Conservation (phyloP, 164 flowering plant genomes). For the Dillenia suffruticosa region DNA sequence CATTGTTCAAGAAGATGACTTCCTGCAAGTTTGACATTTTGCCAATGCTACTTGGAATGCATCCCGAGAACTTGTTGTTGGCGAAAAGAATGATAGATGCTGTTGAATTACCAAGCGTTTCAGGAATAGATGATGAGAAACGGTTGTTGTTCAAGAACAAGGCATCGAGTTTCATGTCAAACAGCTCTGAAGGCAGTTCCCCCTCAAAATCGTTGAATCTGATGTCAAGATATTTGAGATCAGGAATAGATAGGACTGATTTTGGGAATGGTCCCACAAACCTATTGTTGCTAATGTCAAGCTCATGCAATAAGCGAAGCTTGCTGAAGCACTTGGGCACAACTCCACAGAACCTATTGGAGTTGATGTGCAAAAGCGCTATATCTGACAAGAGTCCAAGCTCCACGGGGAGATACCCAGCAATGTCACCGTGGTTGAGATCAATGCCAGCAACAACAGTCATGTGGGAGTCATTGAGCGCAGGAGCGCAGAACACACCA, state of each 20-base stretch:
- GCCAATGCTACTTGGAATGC: slow-evolving; percentile 71
- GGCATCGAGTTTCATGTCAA: slow-evolving; percentile 56
- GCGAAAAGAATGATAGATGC: slow-evolving; percentile 63
- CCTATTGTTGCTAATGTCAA: slow-evolving; percentile 80
- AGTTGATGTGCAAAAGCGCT: slow-evolving; percentile 63
- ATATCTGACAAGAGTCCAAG: slow-evolving; percentile 63
- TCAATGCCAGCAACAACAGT: slow-evolving; percentile 74
- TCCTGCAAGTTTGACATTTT: slow-evolving; percentile 59
- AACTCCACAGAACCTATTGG: slow-evolving; percentile 74
- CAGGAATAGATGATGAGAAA: slow-evolving; percentile 52
- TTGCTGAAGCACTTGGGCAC: slow-evolving; percentile 50
- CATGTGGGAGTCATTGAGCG: slow-evolving; percentile 41
- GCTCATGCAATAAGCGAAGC: slow-evolving; percentile 40
- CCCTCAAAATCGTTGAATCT: slow-evolving; percentile 81
- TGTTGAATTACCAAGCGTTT: slow-evolving; percentile 54
- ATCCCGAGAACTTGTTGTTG: slow-evolving; percentile 59
- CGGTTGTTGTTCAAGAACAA: slow-evolving; percentile 71
- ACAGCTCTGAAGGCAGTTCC: slow-evolving; percentile 44
- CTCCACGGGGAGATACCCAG: slow-evolving; percentile 69
- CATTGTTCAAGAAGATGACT: slow-evolving; percentile 40
- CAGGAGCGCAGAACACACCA: slow-evolving; percentile 62
- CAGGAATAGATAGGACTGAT: slow-evolving; percentile 41
- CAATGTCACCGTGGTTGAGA: slow-evolving; percentile 65
- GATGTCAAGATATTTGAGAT: slow-evolving; percentile 57
- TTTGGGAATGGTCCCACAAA: slow-evolving; percentile 69